A percentile compares a stretch with the other conserved stretches of the same genome.
Conservation (phyloP, 78 protist species). For the Chrysochromulina parva region DNA sequence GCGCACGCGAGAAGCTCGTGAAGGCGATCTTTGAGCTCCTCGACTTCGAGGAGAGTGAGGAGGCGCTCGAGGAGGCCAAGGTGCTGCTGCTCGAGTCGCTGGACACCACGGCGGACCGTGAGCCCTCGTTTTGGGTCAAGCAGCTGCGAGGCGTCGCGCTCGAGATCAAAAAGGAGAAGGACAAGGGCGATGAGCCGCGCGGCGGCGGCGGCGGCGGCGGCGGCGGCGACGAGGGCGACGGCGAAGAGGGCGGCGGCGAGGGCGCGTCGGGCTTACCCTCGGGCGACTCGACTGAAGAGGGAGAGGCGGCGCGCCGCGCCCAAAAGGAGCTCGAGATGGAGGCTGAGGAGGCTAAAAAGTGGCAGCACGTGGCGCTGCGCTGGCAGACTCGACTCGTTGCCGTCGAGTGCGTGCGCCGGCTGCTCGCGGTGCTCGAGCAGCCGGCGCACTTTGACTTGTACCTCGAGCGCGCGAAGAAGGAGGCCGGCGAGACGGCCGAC, state of each 20-base stretch:
- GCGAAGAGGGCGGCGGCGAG: not conserved
- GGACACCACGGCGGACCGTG: not conserved
- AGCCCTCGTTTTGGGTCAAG: not conserved
- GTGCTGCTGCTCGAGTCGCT: not conserved
- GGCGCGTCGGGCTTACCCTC: not conserved
- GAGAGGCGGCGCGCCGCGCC: not conserved
- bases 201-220: not conserved
- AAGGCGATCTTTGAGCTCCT: not conserved
- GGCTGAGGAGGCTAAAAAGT: not conserved
- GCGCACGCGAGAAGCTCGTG: not conserved
- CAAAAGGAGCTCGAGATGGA: not conserved
- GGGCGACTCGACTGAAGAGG: not conserved
- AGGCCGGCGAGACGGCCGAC: not conserved
- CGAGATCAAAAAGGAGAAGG: not conserved
- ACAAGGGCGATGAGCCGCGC: not conserved
- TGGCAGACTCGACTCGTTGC: constrained; percentile 4
- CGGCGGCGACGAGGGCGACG: not conserved
- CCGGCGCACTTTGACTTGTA: not conserved
- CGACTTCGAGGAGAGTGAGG: not conserved
- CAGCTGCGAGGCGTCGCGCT: not conserved
- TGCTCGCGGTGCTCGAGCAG: not conserved
- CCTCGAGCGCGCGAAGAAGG: not conserved
- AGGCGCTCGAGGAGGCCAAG: not conserved
- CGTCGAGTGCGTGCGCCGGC: not conserved
- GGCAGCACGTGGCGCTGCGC: not conserved